A percentile compares a stretch with the other conserved stretches of the same genome.
phyloP scores from a whole-genome alignment of 306 rosid genomes.

The Cucurbita pepo region DNA sequence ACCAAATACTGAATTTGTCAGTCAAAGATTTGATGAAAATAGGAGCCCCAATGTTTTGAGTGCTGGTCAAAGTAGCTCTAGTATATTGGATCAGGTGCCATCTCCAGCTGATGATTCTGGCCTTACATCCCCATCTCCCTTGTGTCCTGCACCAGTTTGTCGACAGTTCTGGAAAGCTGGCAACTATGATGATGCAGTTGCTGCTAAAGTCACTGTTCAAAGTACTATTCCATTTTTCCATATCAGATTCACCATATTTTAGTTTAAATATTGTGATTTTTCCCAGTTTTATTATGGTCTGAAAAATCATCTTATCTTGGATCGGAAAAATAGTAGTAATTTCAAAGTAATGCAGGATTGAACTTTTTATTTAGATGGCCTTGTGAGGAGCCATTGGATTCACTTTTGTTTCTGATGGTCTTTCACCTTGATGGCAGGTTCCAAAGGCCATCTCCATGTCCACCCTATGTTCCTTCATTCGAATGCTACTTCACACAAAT shows the following conservation, averaged over 20 bases:
- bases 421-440: conserved; percentile 30
- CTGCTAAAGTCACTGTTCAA: conserved; percentile 39
- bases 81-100: conserved; percentile 52
- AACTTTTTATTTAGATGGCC: neutral
- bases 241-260: neutral
- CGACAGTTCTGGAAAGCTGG: conserved; percentile 97
- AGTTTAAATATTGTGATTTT: neutral
- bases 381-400: neutral
- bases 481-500: conserved; percentile 94
- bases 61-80: conserved; percentile 41
- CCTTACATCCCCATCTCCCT: conserved; percentile 32
- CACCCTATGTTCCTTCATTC: conserved; percentile 92
- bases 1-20: conserved; percentile 1
- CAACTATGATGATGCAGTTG: conserved; percentile 32
- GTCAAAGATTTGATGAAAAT: conserved; percentile 36
- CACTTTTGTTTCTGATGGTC: neutral
- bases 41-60: conserved; percentile 38
- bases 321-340: neutral
- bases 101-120: conserved; percentile 48
- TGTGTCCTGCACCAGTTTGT: conserved; percentile 49
- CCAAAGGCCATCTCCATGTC: conserved; percentile 48
- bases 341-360: neutral
- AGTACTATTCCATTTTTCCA: conserved; percentile 25
- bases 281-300: neutral
- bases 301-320: too few relatives aligned